Conservation (phyloP, 148 eudicot genomes). For the Camellia lanceoleosa region DNA sequence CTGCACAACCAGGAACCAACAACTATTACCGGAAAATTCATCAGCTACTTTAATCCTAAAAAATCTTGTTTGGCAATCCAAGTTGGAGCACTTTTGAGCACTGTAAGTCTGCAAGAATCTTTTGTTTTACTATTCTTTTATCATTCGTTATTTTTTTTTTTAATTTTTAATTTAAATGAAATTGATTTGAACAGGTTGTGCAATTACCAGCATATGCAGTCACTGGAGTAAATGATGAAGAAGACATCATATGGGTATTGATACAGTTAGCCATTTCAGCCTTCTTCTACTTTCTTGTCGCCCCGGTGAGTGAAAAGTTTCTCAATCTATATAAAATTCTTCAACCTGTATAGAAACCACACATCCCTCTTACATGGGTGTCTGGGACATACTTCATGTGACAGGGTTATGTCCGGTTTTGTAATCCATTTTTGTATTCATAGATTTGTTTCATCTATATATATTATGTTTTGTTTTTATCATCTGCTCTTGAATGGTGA, state of each 20-base stretch:
- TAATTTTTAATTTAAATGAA: not conserved
- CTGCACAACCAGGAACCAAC: conserved; percentile 23
- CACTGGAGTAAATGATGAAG: conserved; percentile 71
- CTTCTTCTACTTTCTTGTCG: conserved; percentile 66
- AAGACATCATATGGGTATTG: conserved; percentile 40
- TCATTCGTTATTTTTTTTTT: not conserved
- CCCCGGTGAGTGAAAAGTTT: conserved; percentile 49
- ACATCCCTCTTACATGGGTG: too few species aligned
- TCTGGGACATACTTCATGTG: too few species aligned
- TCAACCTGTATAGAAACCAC: too few species aligned
- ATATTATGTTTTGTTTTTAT: not conserved
- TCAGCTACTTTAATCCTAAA: conserved; percentile 14
- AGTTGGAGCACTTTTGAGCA: conserved; percentile 48
- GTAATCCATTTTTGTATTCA: not conserved
- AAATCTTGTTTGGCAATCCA: conserved; percentile 37
- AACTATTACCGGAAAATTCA: conserved; percentile 16
- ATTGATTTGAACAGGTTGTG: conserved; percentile 40
- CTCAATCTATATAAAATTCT: not conserved
- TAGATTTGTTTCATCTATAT: not conserved
- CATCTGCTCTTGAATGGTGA: not conserved
- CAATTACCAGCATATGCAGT: conserved; percentile 65
- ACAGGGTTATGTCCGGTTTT: too few species aligned
- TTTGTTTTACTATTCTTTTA: not conserved
- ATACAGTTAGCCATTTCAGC: conserved; percentile 56
- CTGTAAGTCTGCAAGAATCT: conserved; percentile 34